These are phyloP conservation scores for Amanita pseudoporphyria DNA, from an alignment of 768 basidiomycete species.

Conservation along the genomic window DNA sequence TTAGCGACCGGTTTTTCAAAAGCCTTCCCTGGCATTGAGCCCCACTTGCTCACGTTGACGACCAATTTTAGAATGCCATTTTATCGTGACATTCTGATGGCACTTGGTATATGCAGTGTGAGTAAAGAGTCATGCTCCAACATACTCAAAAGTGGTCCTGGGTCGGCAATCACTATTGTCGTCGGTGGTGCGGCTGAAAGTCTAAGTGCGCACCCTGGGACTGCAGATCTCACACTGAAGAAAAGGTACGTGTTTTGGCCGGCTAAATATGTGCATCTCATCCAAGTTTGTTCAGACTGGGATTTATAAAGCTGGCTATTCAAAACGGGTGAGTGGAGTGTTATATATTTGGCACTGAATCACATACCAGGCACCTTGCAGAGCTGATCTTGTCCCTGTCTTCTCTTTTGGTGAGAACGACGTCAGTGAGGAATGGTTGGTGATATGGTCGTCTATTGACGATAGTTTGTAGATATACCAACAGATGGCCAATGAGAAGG, in stretches of 20 bases:
- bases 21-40: conserved; percentile 83
- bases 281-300: conserved; percentile 39
- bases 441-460: background rate
- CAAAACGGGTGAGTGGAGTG: conserved; percentile 59
- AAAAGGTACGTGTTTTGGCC: conserved; percentile 39
- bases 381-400: conserved; percentile 93
- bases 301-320: conserved; percentile 93
- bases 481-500: conserved; percentile 93
- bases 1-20: conserved; percentile 84
- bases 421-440: conserved; percentile 35
- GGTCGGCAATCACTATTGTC: conserved; percentile 82
- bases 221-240: conserved; percentile 78
- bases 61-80: conserved; percentile 90
- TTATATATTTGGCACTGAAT: background rate
- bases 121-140: conserved; percentile 86
- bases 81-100: conserved; percentile 85
- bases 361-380: conserved; percentile 18
- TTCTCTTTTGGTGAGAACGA: conserved; percentile 99
- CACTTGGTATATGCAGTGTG: conserved; percentile 87
- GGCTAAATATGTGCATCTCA: background rate
- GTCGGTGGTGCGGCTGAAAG: conserved; percentile 96
- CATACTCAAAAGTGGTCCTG: conserved; percentile 59
- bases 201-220: conserved; percentile 91
- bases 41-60: conserved; percentile 85
- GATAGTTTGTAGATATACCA: conserved; percentile 67